phyloP scores from a whole-genome alignment of 2,329 filamentous ascomycete genomes.

The Mollisiaceae sp. region DNA sequence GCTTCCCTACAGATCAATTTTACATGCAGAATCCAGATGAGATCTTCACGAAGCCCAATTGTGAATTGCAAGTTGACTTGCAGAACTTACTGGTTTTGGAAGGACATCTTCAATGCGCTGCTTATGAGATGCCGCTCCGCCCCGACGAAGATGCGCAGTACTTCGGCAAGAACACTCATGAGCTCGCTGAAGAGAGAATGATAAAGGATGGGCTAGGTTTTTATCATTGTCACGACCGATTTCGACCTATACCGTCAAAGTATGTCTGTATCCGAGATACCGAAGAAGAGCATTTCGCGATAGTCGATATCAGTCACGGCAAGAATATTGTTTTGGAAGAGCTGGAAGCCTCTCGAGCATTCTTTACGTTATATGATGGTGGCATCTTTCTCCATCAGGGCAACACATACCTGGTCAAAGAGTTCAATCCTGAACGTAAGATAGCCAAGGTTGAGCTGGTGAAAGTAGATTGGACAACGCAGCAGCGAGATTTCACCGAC shows the following conservation, averaged over 20 bases:
- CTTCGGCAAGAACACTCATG: constrained; percentile 75
- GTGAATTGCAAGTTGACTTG: constrained; percentile 88
- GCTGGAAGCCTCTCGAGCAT: constrained; percentile 92
- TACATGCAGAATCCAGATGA: constrained; percentile 97
- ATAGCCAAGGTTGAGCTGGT: constrained; percentile 89
- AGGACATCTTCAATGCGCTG: constrained; percentile 94
- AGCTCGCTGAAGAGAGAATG: constrained; percentile 76
- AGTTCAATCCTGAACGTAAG: constrained; percentile 79
- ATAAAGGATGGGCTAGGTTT: constrained; percentile 77
- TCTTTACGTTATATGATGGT: constrained; percentile 95
- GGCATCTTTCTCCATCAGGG: constrained; percentile 97
- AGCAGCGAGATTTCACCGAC: constrained; percentile 91
- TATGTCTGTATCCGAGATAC: constrained; percentile 89
- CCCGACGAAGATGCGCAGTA: constrained; percentile 76
- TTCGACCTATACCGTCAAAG: constrained; percentile 81
- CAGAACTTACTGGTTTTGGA: constrained; percentile 89
- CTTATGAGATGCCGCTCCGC: constrained; percentile 92
- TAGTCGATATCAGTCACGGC: constrained; percentile 84
- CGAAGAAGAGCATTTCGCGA: constrained; percentile 89
- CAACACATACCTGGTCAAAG: constrained; percentile 87
- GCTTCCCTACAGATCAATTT: constrained; percentile 89
- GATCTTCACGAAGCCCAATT: constrained; percentile 90
- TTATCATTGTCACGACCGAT: constrained; percentile 88
- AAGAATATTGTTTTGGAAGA: constrained; percentile 90
- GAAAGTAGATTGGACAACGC: constrained; percentile 92